Percentiles rank a stretch among this genome's conserved stretches.
These are phyloP conservation scores for Seminavis robusta DNA, from an alignment of 108 stramenopile species.

Conservation along the genomic window DNA sequence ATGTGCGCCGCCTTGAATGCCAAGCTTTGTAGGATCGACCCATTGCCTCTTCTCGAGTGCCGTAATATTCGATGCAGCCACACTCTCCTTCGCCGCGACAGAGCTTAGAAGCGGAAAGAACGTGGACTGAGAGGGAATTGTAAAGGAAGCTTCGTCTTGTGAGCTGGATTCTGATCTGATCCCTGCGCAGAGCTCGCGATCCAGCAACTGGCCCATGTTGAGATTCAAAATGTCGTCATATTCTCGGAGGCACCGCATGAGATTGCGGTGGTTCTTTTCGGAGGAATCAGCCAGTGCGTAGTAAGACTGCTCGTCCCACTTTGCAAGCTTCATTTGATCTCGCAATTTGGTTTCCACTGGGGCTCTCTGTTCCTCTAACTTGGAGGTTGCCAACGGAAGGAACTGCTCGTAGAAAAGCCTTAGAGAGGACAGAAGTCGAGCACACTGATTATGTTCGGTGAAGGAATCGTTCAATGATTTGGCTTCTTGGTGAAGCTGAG, in stretches of 20 bases:
- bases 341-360: constrained; percentile 86
- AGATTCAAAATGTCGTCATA: constrained; percentile 78
- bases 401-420: constrained; percentile 79
- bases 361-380: constrained; percentile 31
- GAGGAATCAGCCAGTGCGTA: constrained; percentile 91
- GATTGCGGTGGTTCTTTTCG: constrained; percentile 87
- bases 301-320: constrained; percentile 98
- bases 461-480: background rate
- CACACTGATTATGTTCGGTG: constrained; percentile 13
- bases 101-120: too few relatives aligned
- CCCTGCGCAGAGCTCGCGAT: constrained; percentile 60
- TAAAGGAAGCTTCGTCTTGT: constrained; percentile 14
- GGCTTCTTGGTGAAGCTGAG: constrained; percentile 27
- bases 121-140: constrained; percentile 25
- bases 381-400: constrained; percentile 24
- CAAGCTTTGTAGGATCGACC: too few relatives aligned
- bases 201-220: constrained; percentile 57
- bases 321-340: constrained; percentile 93
- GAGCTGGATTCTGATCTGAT: constrained; percentile 27
- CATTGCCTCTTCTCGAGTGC: too few relatives aligned
- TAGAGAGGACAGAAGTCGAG: constrained; percentile 57
- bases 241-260: constrained; percentile 76
- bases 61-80: too few relatives aligned
- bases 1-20: too few relatives aligned
- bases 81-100: too few relatives aligned